Evolutionary conservation across 306 rosid species (phyloP).

Genomic region (Alnus glutinosa): DNA sequence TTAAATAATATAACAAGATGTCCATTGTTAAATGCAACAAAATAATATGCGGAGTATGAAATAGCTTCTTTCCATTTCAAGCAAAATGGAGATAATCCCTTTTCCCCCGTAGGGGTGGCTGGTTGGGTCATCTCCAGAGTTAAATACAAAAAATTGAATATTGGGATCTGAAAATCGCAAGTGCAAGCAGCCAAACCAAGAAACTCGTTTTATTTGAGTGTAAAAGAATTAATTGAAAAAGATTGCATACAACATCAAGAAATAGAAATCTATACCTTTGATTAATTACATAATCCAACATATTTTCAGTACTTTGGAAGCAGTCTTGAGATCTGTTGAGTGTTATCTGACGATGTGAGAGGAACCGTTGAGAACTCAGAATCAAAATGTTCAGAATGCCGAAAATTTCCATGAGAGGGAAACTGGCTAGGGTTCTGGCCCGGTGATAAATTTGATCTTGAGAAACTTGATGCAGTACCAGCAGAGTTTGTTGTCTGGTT

Average conservation of each 20-base stretch:
- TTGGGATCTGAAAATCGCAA: background rate
- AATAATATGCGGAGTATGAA: no score
- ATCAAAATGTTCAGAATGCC: slow-evolving; percentile 55
- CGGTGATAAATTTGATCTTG: slow-evolving; percentile 36
- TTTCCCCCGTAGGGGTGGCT: background rate
- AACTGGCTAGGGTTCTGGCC: slow-evolving; percentile 40
- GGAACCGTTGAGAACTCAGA: slow-evolving; percentile 91
- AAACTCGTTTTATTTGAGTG: slow-evolving; percentile 26
- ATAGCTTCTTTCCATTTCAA: no score
- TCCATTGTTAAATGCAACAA: no score
- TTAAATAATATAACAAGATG: no score
- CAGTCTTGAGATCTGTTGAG: slow-evolving; percentile 37
- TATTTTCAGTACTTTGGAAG: slow-evolving; percentile 58
- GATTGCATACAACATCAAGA: slow-evolving; percentile 45
- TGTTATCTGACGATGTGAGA: slow-evolving; percentile 71
- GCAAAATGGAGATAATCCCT: no score
- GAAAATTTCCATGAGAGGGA: slow-evolving; percentile 41
- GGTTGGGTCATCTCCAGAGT: background rate
- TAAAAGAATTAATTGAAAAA: slow-evolving; percentile 70
- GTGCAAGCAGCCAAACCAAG: slow-evolving; percentile 1
- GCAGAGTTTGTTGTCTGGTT: slow-evolving; percentile 38
- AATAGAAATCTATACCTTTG: slow-evolving; percentile 56
- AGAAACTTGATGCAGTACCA: slow-evolving; percentile 33
- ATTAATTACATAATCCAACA: slow-evolving; percentile 51
- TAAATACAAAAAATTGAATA: background rate